Base-by-base conservation (phyloP, 352 stramenopile genomes). In the Pythium rishiriense region DNA sequence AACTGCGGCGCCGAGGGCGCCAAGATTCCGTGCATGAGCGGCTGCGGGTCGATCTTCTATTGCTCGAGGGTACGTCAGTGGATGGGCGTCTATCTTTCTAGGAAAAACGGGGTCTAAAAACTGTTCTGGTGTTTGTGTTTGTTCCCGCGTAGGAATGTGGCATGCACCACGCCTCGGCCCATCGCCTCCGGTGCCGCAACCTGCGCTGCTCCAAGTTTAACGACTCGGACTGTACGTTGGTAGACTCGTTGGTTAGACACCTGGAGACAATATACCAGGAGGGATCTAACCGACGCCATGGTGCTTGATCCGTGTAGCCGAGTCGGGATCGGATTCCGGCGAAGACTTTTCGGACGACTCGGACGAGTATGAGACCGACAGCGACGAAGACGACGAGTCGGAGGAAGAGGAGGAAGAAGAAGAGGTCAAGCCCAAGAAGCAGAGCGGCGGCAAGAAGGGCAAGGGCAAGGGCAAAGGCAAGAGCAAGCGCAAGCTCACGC, bases 171-270 rank as follows among this genome's bases (percentile, higher is more conserved):
- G 86, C 86, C 21, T 93, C 84, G 17, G 84, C 86, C n/a, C 86
- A 95, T 85, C 86, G 86, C 54, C 73, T 95, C 25, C 84, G 83
- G 11, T 95, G 86, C 68, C 79, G 84, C 24, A 95, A 95, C 58
- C 70, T 95, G 57, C 85, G 86, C 7, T 95, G 83, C 69, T 93
- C 86, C 61, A 95, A 95, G 72, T 95, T 95, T 47, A 93, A 95
- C 65, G 86, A 95, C 76, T 91, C 83, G 53, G 85, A 94, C 52
- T 94, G 85, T 93, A 86, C 53, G 84, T 66, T 26, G 10, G 33
- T 53, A 12, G 51, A n/a, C 17, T 21, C 19, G 31, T 41, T 4
- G 6, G 14, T 62, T 47, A 17, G 45, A 35, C 28, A 19, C 29
- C 12, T 5, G 11, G 37, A 4, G 11, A 43, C 6, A n/a, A n/a